Evolutionary conservation across 352 stramenopile genomes (phyloP).

Genomic region (Phytophthora sansomeana): DNA sequence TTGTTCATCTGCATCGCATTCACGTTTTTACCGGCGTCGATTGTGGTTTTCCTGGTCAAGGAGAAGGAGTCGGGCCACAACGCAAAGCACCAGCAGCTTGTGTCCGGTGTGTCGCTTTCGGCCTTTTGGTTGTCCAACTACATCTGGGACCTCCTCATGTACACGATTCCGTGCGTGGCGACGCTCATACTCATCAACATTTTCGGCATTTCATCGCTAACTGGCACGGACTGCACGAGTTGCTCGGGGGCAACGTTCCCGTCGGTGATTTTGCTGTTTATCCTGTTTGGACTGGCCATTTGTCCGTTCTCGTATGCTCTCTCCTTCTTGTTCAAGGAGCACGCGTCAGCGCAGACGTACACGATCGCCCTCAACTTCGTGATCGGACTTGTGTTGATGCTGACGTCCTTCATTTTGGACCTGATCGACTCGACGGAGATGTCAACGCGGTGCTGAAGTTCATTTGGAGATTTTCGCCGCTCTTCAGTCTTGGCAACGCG

Average conservation of each 20-base stretch:
- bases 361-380: conserved; percentile 80
- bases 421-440: conserved; percentile 54
- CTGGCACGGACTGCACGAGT: conserved; percentile 54
- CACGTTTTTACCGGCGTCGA: conserved; percentile 92
- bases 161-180: conserved; percentile 75
- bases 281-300: conserved; percentile 68
- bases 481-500: conserved; percentile 64
- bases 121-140: conserved; percentile 98
- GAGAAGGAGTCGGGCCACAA: conserved; percentile 93
- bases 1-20: conserved; percentile 93
- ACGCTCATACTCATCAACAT: conserved; percentile 56
- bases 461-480: conserved; percentile 75
- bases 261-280: conserved; percentile 60
- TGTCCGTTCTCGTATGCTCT: conserved; percentile 77
- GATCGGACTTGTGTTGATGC: conserved; percentile 65
- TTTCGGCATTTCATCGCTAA: conserved; percentile 59
- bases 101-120: conserved; percentile 93
- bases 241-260: conserved; percentile 55
- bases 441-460: conserved; percentile 68
- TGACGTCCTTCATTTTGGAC: conserved; percentile 64
- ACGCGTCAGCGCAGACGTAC: conserved; percentile 70
- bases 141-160: conserved; percentile 93
- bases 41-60: conserved; percentile 96
- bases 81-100: conserved; percentile 97
- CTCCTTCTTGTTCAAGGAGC: conserved; percentile 73